These are phyloP conservation scores for Phytopythium aichiense DNA, from an alignment of 352 stramenopile species.

Conservation along the genomic window DNA sequence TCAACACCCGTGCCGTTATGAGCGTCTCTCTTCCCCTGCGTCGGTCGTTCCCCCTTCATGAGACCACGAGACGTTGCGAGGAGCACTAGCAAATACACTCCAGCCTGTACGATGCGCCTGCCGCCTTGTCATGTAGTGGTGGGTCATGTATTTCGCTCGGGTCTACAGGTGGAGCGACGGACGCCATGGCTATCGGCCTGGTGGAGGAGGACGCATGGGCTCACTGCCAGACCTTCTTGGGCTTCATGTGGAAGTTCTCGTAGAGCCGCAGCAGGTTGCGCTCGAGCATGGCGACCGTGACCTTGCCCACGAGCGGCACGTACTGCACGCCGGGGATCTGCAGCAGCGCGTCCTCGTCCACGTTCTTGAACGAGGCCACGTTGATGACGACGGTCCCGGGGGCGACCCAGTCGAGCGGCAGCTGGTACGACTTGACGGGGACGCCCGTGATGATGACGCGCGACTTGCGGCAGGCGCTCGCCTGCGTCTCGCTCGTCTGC, in stretches of 20 bases:
- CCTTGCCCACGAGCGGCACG: conserved; percentile 95
- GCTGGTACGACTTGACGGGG: conserved; percentile 91
- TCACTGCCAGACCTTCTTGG: conserved; percentile 81
- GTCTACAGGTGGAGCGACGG: background rate
- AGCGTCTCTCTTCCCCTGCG: background rate
- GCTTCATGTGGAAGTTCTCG: conserved; percentile 94
- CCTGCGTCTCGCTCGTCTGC: conserved; percentile 75
- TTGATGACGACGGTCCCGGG: conserved; percentile 94
- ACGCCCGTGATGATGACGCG: conserved; percentile 95
- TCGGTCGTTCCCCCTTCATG: too few species aligned
- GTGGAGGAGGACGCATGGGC: too few species aligned
- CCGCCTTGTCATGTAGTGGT: background rate
- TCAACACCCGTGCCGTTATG: background rate
- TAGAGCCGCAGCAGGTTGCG: conserved; percentile 95
- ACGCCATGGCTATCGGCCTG: too few species aligned
- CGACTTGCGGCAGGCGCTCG: conserved; percentile 87
- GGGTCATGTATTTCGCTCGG: background rate
- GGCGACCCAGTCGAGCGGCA: conserved; percentile 90
- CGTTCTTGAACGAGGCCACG: conserved; percentile 95
- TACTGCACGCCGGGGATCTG: conserved; percentile 92
- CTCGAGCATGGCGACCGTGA: conserved; percentile 96
- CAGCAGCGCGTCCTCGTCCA: conserved; percentile 90
- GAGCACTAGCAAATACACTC: background rate
- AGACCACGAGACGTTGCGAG: background rate
- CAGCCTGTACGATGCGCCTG: background rate